Percentiles rank a stretch among this genome's conserved stretches.
Evolutionary conservation across 768 basidiomycete genomes (phyloP).

Genomic region (Tricholoma bakamatsutake): DNA sequence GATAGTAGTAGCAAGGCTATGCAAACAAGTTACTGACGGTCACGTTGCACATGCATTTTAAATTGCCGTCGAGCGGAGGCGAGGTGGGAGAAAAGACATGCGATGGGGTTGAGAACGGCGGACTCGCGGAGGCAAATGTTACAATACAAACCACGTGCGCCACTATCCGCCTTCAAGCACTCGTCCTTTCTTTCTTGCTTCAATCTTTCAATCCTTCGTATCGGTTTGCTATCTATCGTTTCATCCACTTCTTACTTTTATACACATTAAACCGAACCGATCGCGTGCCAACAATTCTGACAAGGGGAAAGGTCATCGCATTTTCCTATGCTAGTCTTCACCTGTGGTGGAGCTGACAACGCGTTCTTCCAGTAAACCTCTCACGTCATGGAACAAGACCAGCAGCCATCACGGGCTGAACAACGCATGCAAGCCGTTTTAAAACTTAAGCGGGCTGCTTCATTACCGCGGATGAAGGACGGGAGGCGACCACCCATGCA

Average conservation of each 20-base stretch:
- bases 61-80: too few relatives aligned
- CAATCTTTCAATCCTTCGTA: not conserved
- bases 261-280: not conserved
- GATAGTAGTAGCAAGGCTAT: too few relatives aligned
- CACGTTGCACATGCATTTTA: too few relatives aligned
- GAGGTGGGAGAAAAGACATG: too few relatives aligned
- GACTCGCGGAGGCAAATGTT: too few relatives aligned
- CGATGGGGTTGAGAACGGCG: too few relatives aligned
- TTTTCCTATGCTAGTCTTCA: not conserved
- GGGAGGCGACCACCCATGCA: conserved; percentile 87
- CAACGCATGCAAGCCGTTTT: conserved; percentile 86
- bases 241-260: not conserved
- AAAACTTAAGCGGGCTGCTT: conserved; percentile 88
- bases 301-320: conserved; percentile 12
- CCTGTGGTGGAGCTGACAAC: conserved; percentile 10
- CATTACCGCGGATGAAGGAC: conserved; percentile 87
- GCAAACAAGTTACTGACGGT: too few relatives aligned
- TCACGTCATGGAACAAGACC: conserved; percentile 38
- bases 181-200: conserved; percentile 3
- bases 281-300: conserved; percentile 5
- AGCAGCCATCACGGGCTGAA: conserved; percentile 50
- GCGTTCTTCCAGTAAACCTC: not conserved
- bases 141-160: conserved; percentile 21
- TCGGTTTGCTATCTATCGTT: not conserved
- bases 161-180: not conserved